Base-by-base conservation (phyloP, 345 rosid species). In the Lepidium aucheri region DNA sequence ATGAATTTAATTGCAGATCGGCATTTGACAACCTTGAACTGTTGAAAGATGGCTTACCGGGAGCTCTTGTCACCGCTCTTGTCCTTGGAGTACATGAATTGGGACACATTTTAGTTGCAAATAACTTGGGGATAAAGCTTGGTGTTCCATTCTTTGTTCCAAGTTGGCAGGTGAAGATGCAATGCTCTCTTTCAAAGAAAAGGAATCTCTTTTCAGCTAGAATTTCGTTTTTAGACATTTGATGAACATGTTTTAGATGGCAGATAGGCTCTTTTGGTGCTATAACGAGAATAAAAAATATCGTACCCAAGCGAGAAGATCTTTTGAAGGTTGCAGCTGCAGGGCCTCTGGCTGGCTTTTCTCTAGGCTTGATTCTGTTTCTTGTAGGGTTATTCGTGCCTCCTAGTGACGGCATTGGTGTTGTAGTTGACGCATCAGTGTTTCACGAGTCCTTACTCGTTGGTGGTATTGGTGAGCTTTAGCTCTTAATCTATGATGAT, bases 201-300 rank as follows among this genome's bases (percentile, higher is more conserved):
- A 46, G 20, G 8, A 62, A 54, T 33, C 12, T 39, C 33, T 26
- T 59, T 44, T 45, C 58, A 67, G 49, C 22, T 58, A 15, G 26
- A 46, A 38, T 36, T 65, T 9, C 17, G 1, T 42, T 73, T 14
- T 46, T 53, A 60, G 63, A 61, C 67, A 61, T 60, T 39, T 74
- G 53, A 68, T 67, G 69, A 62, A 68, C 69, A 68, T 68, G 60
- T 60, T 68, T 71, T 85, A 77, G 84, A 65, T 80, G 88, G 92
- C 96, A 93, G 97, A 88, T 88, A 88, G 97, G 97, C 78, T 93
- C 96, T 61, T 93, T 90, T 75, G 98, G 98, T 72, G 92, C 94
- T 59, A 88, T 90, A 67, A 90, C 98, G 24, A 86, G 98, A 77
- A 88, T 90, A 24, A 78, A 66, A 69, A 93, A 77, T 63, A 93